A percentile compares a stretch with the other conserved stretches of the same genome.
These are phyloP conservation scores for Babesia caballi DNA, from an alignment of 169 alveolate species.

Conservation along the genomic window DNA sequence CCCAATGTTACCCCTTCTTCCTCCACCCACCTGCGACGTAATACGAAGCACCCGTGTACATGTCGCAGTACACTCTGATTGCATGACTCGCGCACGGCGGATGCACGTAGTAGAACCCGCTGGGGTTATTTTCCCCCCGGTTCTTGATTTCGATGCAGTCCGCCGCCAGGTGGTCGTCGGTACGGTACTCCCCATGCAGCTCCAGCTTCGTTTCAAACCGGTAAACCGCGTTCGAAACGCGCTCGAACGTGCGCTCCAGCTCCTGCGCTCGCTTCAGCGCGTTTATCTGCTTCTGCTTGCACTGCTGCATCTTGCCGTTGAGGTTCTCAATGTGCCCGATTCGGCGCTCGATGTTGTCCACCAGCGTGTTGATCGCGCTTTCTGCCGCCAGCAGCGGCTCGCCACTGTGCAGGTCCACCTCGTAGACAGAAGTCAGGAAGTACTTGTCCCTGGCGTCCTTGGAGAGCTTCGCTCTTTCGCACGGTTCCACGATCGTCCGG, in stretches of 20 bases:
- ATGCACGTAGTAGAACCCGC: slow-evolving; percentile 84
- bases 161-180: slow-evolving; percentile 71
- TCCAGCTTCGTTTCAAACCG: slow-evolving; percentile 29
- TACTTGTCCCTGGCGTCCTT: slow-evolving; percentile 88
- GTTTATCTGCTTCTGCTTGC: slow-evolving; percentile 41
- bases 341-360: slow-evolving; percentile 44
- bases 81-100: slow-evolving; percentile 80
- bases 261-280: slow-evolving; percentile 44
- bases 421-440: slow-evolving; percentile 82
- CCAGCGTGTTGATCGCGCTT: slow-evolving; percentile 33
- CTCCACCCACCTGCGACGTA: slow-evolving; percentile 51
- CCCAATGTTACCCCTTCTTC: slow-evolving; percentile 13
- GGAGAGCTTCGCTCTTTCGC: slow-evolving; percentile 79
- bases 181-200: slow-evolving; percentile 57
- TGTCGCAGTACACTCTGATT: slow-evolving; percentile 85
- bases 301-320: slow-evolving; percentile 39
- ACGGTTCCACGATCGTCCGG: slow-evolving; percentile 83
- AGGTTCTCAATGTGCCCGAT: slow-evolving; percentile 46
- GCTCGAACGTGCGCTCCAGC: slow-evolving; percentile 24
- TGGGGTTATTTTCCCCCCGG: slow-evolving; percentile 73
- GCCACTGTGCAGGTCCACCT: slow-evolving; percentile 74
- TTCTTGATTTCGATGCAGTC: slow-evolving; percentile 82
- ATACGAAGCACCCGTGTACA: slow-evolving; percentile 81
- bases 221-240: slow-evolving; percentile 22
- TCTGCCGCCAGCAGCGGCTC: slow-evolving; percentile 63